Conservation (phyloP, 2,329 filamentous ascomycete genomes). For the Pyrenophora tritici-repentis region DNA sequence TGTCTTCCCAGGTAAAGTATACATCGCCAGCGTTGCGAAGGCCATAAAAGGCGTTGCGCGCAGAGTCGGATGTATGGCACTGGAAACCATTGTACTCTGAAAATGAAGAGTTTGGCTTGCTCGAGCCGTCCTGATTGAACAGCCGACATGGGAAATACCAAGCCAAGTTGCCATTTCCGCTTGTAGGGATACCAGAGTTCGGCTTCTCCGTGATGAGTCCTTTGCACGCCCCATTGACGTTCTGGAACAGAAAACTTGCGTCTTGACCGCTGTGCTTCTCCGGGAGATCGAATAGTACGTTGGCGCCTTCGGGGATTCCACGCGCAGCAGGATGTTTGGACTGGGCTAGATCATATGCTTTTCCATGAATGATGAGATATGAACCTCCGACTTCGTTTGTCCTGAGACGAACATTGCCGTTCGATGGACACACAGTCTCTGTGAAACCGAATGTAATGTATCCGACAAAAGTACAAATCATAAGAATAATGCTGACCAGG, state of each 20-base stretch:
- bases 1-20: conserved; percentile 94
- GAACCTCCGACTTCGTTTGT: conserved; percentile 80
- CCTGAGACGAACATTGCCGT: conserved; percentile 70
- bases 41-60: conserved; percentile 76
- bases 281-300: conserved; percentile 85
- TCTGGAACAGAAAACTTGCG: conserved; percentile 96
- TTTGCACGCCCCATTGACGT: conserved; percentile 97
- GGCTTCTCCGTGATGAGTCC: conserved; percentile 75
- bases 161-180: conserved; percentile 70
- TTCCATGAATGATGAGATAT: conserved; percentile 96
- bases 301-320: conserved; percentile 74
- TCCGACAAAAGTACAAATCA: conserved; percentile 87
- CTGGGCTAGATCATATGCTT: conserved; percentile 78
- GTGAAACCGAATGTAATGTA: conserved; percentile 98
- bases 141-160: conserved; percentile 97
- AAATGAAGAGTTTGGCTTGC: conserved; percentile 71
- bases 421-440: conserved; percentile 77
- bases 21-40: conserved; percentile 78
- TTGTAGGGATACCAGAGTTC: conserved; percentile 78
- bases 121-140: conserved; percentile 93
- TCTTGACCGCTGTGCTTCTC: conserved; percentile 85
- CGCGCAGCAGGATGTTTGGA: conserved; percentile 80
- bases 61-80: conserved; percentile 77
- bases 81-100: conserved; percentile 82
- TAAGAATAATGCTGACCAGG: conserved; percentile 86